Base-by-base conservation (phyloP, 2,329 filamentous ascomycete genomes). In the Metarhizium rileyi region DNA sequence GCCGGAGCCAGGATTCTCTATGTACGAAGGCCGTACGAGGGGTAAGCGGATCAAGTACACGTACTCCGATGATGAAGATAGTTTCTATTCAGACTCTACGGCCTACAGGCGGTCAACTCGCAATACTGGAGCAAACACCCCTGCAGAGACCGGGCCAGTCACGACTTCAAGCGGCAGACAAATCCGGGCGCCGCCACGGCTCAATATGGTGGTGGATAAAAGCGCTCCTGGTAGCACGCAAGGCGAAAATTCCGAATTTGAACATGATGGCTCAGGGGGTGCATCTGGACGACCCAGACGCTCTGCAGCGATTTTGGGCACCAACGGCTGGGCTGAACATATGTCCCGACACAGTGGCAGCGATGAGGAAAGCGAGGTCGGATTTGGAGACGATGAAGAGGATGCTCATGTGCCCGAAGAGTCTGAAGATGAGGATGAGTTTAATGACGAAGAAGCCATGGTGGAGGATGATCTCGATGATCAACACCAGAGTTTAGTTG, bases 41-140 rank as follows among this genome's bases (percentile, higher is more conserved):
- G 93, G 93, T 50, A 97, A 98, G 73, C 86, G 91, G 53, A 86
- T 95, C 70, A 94, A 90, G 67, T 98, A 98, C 63, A 98, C 89
- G 0, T 98, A 87, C 63, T 94, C 90, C 0, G 90, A 96, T 47
- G 88, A 94, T 23, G 88, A 94, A 57, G 84, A 84, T 33, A 81
- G 84, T 16, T 80, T 81, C 47, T 78, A 74, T 50, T 80, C 79
- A n/a, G 80, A 84, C 61, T 83, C 83, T 33, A 77, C 78, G 9
- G 52, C 50, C 5, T 66, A 70, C 65, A 64, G 90, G 73, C 79
- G 83, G 6, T 88, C 87, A 12, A 77, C 81, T 18, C 82, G 91
- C 25, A 86, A 89, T 56, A 89, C 86, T 2, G 79, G 84, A 36
- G 76, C 82, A 9, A 82, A 81, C 54, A 89, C 87, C 1, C 86